phyloP scores from a whole-genome alignment of 495 filamentous ascomycete genomes.

The Astrocystis sublimbata region DNA sequence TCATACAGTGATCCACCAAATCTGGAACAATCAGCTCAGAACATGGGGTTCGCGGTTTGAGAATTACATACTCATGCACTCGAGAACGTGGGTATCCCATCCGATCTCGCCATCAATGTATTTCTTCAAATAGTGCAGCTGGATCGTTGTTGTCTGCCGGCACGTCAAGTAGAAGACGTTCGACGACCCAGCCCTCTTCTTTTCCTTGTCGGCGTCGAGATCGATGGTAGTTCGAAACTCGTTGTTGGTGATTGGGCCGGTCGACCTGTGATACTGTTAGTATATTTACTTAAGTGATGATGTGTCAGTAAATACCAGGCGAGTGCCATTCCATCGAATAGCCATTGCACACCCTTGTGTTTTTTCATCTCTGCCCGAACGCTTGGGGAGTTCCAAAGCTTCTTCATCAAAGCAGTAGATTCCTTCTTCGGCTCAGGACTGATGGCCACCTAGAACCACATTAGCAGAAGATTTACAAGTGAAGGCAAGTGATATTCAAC shows the following conservation, averaged over 20 bases:
- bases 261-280: constrained; percentile 38
- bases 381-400: constrained; percentile 67
- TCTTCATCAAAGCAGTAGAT: constrained; percentile 57
- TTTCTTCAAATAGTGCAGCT: constrained; percentile 59
- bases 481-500: constrained; percentile 31
- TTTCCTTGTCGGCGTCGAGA: constrained; percentile 60
- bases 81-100: constrained; percentile 66
- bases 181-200: constrained; percentile 31
- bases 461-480: neutral
- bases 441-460: constrained; percentile 57
- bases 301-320: constrained; percentile 65
- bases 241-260: constrained; percentile 35
- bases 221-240: constrained; percentile 57
- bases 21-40: constrained; percentile 42
- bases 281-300: neutral
- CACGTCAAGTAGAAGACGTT: constrained; percentile 62
- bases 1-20: constrained; percentile 87
- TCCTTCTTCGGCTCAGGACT: constrained; percentile 56
- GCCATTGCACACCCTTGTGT: constrained; percentile 48
- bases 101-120: constrained; percentile 62
- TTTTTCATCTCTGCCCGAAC: constrained; percentile 55
- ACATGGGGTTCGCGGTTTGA: neutral
- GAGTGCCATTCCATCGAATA: constrained; percentile 78
- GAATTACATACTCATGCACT: constrained; percentile 67
- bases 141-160: constrained; percentile 58